phyloP scores from a whole-genome alignment of 1,284 basidiomycete species.

The Apiotrichum gracile region DNA sequence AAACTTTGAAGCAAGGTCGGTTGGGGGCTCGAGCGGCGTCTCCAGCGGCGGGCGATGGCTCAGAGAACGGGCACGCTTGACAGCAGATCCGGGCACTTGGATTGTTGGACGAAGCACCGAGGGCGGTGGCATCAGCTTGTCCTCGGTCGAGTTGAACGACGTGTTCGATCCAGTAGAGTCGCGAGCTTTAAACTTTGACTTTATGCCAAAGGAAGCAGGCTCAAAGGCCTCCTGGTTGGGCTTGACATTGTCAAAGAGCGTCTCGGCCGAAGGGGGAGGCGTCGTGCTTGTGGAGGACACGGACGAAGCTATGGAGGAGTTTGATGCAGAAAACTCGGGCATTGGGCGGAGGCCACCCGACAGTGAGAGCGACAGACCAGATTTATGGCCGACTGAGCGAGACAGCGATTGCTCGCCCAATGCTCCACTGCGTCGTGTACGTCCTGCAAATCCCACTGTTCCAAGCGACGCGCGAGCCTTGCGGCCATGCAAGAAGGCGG shows the following conservation, averaged over 20 bases:
- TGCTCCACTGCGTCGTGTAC: constrained; percentile 1
- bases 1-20: constrained; percentile 27
- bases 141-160: constrained; percentile 11
- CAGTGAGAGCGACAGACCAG: constrained; percentile 40
- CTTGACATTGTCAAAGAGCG: constrained; percentile 46
- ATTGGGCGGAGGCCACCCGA: constrained; percentile 17
- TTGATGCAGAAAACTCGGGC: constrained; percentile 35
- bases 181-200: constrained; percentile 45
- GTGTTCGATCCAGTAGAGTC: constrained; percentile 44
- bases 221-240: constrained; percentile 47
- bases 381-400: constrained; percentile 45
- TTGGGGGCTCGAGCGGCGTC: constrained; percentile 25
- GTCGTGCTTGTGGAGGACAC: constrained; percentile 27
- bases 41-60: constrained; percentile 6
- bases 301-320: constrained; percentile 40
- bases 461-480: constrained; percentile 14
- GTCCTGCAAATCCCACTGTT: constrained; percentile 1
- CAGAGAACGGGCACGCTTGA: constrained; percentile 16
- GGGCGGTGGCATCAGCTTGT: constrained; percentile 10
- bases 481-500: constrained; percentile 12
- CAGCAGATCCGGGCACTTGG: constrained; percentile 6
- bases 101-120: constrained; percentile 14
- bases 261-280: constrained; percentile 34
- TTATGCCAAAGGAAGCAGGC: constrained; percentile 29
- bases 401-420: constrained; percentile 29